A percentile compares a stretch with the other conserved stretches of the same genome.
phyloP scores from a whole-genome alignment of 108 stramenopile genomes.

The Skeletonema costatum region DNA sequence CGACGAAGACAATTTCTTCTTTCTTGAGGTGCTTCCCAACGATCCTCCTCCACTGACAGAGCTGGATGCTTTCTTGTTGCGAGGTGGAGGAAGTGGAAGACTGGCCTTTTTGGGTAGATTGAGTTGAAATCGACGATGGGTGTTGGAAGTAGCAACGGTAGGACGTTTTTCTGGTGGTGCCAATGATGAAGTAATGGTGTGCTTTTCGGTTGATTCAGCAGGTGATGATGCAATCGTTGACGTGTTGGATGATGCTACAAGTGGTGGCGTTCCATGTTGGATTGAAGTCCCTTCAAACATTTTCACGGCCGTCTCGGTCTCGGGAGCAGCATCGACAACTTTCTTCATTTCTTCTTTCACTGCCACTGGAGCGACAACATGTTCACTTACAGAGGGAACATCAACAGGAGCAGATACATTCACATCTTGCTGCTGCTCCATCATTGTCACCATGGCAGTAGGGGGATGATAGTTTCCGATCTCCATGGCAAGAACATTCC shows the following conservation, averaged over 20 bases:
- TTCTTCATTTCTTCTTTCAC: not conserved
- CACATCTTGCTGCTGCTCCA: not conserved
- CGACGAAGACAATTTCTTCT: not conserved
- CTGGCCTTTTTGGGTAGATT: not conserved
- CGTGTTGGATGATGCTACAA: not conserved
- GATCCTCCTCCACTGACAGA: not conserved
- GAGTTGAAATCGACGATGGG: not conserved
- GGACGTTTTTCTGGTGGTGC: not conserved
- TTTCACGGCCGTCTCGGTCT: not conserved
- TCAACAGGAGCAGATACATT: not conserved
- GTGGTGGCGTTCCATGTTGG: not conserved
- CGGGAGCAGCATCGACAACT: not conserved
- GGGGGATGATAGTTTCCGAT: not conserved
- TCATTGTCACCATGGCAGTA: constrained; percentile 1
- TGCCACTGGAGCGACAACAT: not conserved
- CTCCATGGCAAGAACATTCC: constrained; percentile 1
- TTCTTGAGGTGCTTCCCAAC: not conserved
- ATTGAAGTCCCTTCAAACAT: constrained; percentile 4
- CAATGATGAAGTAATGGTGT: not conserved
- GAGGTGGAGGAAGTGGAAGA: not conserved
- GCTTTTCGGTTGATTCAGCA: not conserved
- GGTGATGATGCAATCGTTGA: not conserved
- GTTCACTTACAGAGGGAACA: not conserved
- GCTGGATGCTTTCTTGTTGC: not conserved
- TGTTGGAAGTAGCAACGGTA: not conserved